Percentiles rank a stretch among this genome's conserved stretches.
These are phyloP conservation scores for Ascochyta rabiei DNA, from an alignment of 2,329 filamentous ascomycete species.

Conservation along the genomic window DNA sequence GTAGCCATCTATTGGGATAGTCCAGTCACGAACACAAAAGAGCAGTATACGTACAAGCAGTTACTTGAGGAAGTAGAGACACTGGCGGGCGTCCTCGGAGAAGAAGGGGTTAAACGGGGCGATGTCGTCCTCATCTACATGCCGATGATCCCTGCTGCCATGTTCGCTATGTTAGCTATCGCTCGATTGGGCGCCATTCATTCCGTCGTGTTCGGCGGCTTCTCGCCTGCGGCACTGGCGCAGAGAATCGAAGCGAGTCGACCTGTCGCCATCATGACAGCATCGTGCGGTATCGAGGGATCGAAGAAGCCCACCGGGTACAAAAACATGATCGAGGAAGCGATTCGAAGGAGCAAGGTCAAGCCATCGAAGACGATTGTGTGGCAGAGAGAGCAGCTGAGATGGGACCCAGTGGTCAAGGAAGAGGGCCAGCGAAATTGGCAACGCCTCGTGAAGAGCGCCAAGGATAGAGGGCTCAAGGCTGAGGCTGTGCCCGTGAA, in stretches of 20 bases:
- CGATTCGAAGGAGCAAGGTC: slow-evolving; percentile 68
- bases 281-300: slow-evolving; percentile 91
- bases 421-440: slow-evolving; percentile 76
- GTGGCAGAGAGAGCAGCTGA: slow-evolving; percentile 80
- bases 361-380: slow-evolving; percentile 77
- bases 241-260: slow-evolving; percentile 86
- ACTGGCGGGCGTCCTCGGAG: slow-evolving; percentile 79
- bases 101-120: slow-evolving; percentile 80
- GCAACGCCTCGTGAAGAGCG: slow-evolving; percentile 77
- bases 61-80: slow-evolving; percentile 81
- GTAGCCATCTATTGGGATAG: slow-evolving; percentile 87
- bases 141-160: slow-evolving; percentile 91
- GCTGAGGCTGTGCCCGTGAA: slow-evolving; percentile 78
- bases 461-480: slow-evolving; percentile 67
- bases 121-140: slow-evolving; percentile 94
- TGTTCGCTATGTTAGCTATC: slow-evolving; percentile 85
- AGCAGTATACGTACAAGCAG: slow-evolving; percentile 74
- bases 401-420: slow-evolving; percentile 74
- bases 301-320: slow-evolving; percentile 81
- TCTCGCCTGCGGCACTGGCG: slow-evolving; percentile 78
- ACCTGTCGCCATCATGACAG: slow-evolving; percentile 79
- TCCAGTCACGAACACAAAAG: slow-evolving; percentile 76
- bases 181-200: slow-evolving; percentile 85
- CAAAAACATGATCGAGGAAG: slow-evolving; percentile 73
- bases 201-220: slow-evolving; percentile 91